Evolutionary conservation across 176 grass and related monocot genomes (phyloP).

Genomic region (Triticum turgidum): DNA sequence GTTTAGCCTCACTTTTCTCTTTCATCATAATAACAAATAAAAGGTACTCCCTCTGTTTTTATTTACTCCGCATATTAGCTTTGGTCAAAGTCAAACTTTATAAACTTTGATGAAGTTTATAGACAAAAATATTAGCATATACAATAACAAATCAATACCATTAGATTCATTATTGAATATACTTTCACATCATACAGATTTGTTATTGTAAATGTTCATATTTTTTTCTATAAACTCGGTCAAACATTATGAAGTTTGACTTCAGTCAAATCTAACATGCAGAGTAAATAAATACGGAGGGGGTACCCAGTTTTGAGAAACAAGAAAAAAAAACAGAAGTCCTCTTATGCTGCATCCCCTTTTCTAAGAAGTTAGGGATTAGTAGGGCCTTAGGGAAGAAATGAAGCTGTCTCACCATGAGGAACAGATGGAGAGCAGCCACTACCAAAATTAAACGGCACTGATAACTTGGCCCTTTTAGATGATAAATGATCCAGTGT

Average conservation of each 20-base stretch:
- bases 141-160: no score
- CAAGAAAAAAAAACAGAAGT: background rate
- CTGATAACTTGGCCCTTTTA: constrained; percentile 52
- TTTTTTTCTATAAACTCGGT: no score
- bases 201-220: no score
- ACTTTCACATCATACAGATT: no score
- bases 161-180: no score
- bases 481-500: constrained; percentile 40
- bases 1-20: background rate
- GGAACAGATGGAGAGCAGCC: constrained; percentile 62
- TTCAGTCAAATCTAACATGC: no score
- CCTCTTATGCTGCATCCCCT: background rate
- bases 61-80: no score
- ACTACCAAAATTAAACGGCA: constrained; percentile 50
- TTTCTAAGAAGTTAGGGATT: constrained; percentile 7
- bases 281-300: no score
- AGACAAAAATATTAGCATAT: no score
- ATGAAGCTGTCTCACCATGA: constrained; percentile 51
- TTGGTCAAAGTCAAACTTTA: no score
- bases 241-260: no score
- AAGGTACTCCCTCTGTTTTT: background rate
- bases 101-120: no score
- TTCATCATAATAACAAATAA: constrained; percentile 5
- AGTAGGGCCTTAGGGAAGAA: background rate
- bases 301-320: constrained; percentile 1